Base-by-base conservation (phyloP, 75 land plant genomes). In the Sequoia sempervirens region DNA sequence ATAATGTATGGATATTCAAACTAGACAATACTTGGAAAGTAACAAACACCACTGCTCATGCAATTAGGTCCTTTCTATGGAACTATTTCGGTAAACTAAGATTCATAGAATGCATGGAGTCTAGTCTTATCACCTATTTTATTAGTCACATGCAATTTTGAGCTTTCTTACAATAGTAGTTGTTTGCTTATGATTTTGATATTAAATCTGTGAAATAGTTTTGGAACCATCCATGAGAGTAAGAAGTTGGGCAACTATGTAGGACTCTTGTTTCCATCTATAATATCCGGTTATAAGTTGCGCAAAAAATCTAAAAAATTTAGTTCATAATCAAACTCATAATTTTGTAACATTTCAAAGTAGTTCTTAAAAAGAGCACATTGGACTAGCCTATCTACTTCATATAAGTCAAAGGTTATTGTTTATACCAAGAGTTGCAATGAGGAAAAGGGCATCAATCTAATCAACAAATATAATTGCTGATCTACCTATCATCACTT, bases 161-260 rank as follows among this genome's bases (percentile, higher is more conserved):
- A 75, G 45, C 45, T 36, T 36, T 26, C 12, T 75, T 75, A 38
- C 37, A 36, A 37, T 18, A 75, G 10, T 6, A 43, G 6, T 12
- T 26, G 3, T 26, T 23, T 76, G 4, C 18, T 38, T 18, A 1
- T 6, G 5, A 4, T 1, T 38, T 17, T 18, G 17, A 34, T 20
- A 15, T 5, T 17, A 4, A 75, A 13, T 6, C 5, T 36, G 20
- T 81, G 89, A 84, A 17, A 85, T 85, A 50, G 72, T 41, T 56
- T 82, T 90, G 75, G 83, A 87, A 80, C 92, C 93, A 83, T 96
- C 98, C 95, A 96, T 93, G 84, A 96, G 86, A 5, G 91, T 92
- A n/a, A 89, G 85, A 32, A 96, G 92, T 75, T 96, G 98, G 58
- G 93, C 90, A 28, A 94, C 90, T 79, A 96, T 70, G 37, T 94